phyloP scores from a whole-genome alignment of 2,329 filamentous ascomycete species.

The Phaeosphaeria sp. region DNA sequence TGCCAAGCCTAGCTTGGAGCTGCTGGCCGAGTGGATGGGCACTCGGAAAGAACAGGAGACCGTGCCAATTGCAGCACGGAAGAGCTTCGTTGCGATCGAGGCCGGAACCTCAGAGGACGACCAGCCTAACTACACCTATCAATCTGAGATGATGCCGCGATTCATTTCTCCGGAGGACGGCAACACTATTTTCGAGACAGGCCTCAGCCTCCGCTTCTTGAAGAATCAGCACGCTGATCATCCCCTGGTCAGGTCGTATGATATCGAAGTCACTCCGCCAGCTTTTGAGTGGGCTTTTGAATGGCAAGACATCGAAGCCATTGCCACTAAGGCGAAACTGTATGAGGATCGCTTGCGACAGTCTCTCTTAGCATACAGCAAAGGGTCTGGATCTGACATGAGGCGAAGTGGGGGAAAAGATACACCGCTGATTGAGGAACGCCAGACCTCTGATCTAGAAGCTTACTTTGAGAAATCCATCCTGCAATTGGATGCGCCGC shows the following conservation, averaged over 20 bases:
- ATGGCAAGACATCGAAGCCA: slow-evolving; percentile 71
- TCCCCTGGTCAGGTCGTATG: slow-evolving; percentile 65
- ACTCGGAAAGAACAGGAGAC: slow-evolving; percentile 55
- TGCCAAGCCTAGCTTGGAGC: slow-evolving; percentile 70
- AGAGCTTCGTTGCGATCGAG: slow-evolving; percentile 39
- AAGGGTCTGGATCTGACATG: background rate
- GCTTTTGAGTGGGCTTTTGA: slow-evolving; percentile 72
- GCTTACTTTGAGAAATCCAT: slow-evolving; percentile 38
- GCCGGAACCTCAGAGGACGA: slow-evolving; percentile 30
- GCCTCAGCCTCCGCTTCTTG: slow-evolving; percentile 76
- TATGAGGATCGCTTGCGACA: slow-evolving; percentile 57
- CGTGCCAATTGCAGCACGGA: slow-evolving; percentile 32
- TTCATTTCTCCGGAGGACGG: slow-evolving; percentile 76
- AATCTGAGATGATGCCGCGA: slow-evolving; percentile 69
- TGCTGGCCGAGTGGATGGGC: slow-evolving; percentile 78
- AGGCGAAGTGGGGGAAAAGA: background rate
- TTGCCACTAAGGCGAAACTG: slow-evolving; percentile 65
- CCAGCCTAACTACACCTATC: slow-evolving; percentile 66
- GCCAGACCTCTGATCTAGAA: slow-evolving; percentile 15
- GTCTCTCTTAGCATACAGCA: slow-evolving; percentile 37
- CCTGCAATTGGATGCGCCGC: slow-evolving; percentile 31
- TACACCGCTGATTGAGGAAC: slow-evolving; percentile 4
- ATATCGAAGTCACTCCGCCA: slow-evolving; percentile 62
- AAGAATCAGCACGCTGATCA: slow-evolving; percentile 74
- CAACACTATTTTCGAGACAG: slow-evolving; percentile 77